phyloP scores from a whole-genome alignment of 345 rosid species.

The Hypericum androsaemum region DNA sequence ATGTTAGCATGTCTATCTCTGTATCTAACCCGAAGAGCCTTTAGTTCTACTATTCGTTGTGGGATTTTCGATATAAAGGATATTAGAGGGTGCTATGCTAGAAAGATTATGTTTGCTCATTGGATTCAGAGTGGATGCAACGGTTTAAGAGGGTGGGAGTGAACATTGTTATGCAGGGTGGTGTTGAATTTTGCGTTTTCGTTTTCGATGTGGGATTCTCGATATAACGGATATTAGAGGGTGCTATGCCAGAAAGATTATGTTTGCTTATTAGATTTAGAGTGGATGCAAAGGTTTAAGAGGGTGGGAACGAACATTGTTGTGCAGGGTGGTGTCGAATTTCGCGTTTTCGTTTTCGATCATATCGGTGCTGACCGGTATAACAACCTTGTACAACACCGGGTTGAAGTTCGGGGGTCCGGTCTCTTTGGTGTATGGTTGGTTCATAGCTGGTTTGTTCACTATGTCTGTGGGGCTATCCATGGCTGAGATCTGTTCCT shows the following conservation, averaged over 20 bases:
- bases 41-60: too few species aligned
- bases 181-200: constrained; percentile 90
- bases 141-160: not conserved
- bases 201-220: too few species aligned
- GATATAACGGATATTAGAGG: too few species aligned
- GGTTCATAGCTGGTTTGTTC: constrained; percentile 73
- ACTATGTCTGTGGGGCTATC: constrained; percentile 81
- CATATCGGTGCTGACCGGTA: constrained; percentile 83
- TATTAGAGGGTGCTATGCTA: too few species aligned
- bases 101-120: too few species aligned
- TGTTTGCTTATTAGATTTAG: too few species aligned
- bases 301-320: not conserved
- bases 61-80: too few species aligned
- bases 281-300: not conserved
- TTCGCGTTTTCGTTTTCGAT: constrained; percentile 93
- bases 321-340: constrained; percentile 75
- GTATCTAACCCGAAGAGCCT: too few species aligned
- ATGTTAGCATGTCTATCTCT: too few species aligned
- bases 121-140: too few species aligned
- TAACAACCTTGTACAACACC: constrained; percentile 78
- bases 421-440: constrained; percentile 70
- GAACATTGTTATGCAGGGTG: constrained; percentile 39
- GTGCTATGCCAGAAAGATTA: too few species aligned
- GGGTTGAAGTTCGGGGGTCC: constrained; percentile 78
- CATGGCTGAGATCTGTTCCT: constrained; percentile 95